A percentile compares a stretch with the other conserved stretches of the same genome.
phyloP scores from a whole-genome alignment of 2,329 filamentous ascomycete species.

The Raffaelea albimanens region DNA sequence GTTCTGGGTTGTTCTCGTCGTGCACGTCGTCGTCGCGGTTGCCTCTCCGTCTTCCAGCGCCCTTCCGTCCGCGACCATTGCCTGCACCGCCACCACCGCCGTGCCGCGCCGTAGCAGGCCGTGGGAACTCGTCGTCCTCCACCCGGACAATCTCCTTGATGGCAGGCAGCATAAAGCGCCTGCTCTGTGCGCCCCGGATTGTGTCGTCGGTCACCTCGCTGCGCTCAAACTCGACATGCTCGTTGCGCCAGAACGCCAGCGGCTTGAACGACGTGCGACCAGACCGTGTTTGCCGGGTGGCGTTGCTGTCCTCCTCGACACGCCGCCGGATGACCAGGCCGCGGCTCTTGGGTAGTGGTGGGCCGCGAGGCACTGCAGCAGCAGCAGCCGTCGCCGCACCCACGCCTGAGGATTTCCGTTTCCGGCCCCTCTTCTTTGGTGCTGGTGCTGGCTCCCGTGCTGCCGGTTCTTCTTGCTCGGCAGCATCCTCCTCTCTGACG shows the following conservation, averaged over 20 bases:
- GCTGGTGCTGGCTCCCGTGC: background rate
- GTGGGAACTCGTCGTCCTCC: constrained; percentile 46
- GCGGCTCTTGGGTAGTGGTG: constrained; percentile 44
- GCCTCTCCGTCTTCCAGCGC: constrained; percentile 7
- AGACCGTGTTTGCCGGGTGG: constrained; percentile 56
- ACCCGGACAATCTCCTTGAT: constrained; percentile 72
- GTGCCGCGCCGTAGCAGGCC: constrained; percentile 18
- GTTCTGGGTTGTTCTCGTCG: constrained; percentile 33
- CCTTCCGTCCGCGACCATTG: background rate
- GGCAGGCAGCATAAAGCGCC: constrained; percentile 52
- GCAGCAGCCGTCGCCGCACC: constrained; percentile 34
- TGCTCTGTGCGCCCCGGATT: constrained; percentile 7
- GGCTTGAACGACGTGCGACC: constrained; percentile 72
- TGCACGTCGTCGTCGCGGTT: constrained; percentile 26
- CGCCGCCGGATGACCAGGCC: constrained; percentile 44
- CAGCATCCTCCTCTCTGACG: background rate
- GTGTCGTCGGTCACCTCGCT: constrained; percentile 42
- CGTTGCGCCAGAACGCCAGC: constrained; percentile 78
- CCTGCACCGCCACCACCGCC: constrained; percentile 9
- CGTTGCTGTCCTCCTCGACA: constrained; percentile 33
- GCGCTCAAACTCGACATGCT: constrained; percentile 61
- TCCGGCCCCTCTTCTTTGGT: constrained; percentile 21
- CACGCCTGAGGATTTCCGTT: constrained; percentile 30
- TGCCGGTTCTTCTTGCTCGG: constrained; percentile 5
- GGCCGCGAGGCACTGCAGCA: constrained; percentile 39